A percentile compares a stretch with the other conserved stretches of the same genome.
Conservation (phyloP, 2,329 filamentous ascomycete species). For the Colletotrichum liaoningense region DNA sequence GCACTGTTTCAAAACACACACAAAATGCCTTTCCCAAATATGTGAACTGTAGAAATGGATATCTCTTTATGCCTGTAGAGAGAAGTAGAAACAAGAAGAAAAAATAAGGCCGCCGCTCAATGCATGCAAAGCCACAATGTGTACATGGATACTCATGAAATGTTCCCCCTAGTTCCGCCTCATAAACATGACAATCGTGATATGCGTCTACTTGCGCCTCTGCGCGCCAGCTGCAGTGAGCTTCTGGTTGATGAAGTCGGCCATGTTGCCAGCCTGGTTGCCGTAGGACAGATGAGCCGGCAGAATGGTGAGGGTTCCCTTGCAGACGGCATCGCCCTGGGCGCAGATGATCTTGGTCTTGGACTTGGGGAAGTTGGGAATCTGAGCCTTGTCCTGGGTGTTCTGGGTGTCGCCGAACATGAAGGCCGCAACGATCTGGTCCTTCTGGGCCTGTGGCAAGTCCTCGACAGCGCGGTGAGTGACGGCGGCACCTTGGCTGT, state of each 20-base stretch:
- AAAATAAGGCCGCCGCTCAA: neutral
- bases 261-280: constrained; percentile 44
- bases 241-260: constrained; percentile 42
- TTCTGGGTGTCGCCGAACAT: constrained; percentile 43
- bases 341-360: constrained; percentile 56
- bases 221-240: constrained; percentile 30
- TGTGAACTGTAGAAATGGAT: neutral
- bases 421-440: constrained; percentile 41
- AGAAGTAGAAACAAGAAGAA: neutral
- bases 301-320: constrained; percentile 47
- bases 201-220: constrained; percentile 29
- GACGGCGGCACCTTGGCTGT: constrained; percentile 49
- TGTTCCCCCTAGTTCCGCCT: neutral
- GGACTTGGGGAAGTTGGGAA: constrained; percentile 47
- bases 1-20: neutral
- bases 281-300: constrained; percentile 51
- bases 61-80: constrained; percentile 12
- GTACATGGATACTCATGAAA: neutral
- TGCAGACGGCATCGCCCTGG: constrained; percentile 50
- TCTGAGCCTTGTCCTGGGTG: constrained; percentile 47
- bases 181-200: neutral
- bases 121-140: neutral
- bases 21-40: neutral
- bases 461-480: constrained; percentile 42
- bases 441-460: constrained; percentile 39